Evolutionary conservation across 2,329 filamentous ascomycete genomes (phyloP).

Genomic region (Aspergillus sp.): DNA sequence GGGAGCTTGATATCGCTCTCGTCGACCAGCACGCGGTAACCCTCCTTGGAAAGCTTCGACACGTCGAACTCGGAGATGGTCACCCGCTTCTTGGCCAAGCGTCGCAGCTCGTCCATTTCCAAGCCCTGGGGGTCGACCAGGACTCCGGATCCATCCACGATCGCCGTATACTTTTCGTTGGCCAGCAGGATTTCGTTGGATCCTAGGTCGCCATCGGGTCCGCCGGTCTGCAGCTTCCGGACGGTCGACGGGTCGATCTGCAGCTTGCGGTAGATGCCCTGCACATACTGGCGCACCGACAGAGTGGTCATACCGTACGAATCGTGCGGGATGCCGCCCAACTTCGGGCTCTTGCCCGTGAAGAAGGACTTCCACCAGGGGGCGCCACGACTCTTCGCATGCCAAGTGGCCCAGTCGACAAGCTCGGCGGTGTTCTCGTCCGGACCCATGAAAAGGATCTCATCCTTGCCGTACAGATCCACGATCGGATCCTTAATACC

Average conservation of each 20-base stretch:
- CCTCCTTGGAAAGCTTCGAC: constrained; percentile 74
- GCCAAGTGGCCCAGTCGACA: constrained; percentile 97
- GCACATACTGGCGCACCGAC: constrained; percentile 90
- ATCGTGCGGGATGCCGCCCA: constrained; percentile 95
- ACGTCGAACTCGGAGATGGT: constrained; percentile 87
- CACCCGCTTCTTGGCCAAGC: constrained; percentile 72
- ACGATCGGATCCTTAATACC: constrained; percentile 99
- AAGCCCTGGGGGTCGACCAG: constrained; percentile 88
- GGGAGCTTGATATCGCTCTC: constrained; percentile 85
- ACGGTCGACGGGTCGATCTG: constrained; percentile 78
- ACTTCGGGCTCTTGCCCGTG: constrained; percentile 92
- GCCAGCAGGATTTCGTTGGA: constrained; percentile 96
- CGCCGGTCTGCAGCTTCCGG: constrained; percentile 93
- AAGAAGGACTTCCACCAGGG: constrained; percentile 99
- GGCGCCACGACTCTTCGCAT: constrained; percentile 76
- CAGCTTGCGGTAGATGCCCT: constrained; percentile 94
- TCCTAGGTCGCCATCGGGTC: constrained; percentile 90
- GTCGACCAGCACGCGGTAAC: constrained; percentile 87
- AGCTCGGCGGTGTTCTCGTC: constrained; percentile 98
- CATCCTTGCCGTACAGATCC: constrained; percentile 85
- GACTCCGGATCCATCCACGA: constrained; percentile 95
- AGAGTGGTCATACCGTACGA: constrained; percentile 95
- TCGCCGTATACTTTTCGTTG: constrained; percentile 89
- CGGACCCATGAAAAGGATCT: constrained; percentile 97
- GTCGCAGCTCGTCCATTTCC: constrained; percentile 71